Base-by-base conservation (phyloP, 108 stramenopile species). In the Thalassiosira profunda region DNA sequence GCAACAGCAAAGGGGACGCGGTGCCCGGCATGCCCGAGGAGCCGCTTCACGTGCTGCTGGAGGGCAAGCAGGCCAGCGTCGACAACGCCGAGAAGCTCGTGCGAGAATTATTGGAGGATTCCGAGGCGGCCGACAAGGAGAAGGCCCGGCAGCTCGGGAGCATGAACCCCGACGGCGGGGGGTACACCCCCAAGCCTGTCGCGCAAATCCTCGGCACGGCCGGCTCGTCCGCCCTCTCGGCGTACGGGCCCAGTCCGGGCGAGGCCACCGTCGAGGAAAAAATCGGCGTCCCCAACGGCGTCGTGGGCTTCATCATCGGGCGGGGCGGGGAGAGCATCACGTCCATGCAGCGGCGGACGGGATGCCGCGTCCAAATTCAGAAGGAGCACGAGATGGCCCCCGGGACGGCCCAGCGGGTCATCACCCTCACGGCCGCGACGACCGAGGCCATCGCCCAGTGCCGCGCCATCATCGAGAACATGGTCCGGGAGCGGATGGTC, bases 231-330 rank as follows among this genome's bases (percentile, higher is more conserved):
- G 35, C 78, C 30, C 57, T 73, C 4, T 68, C 67, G 5, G 76
- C 76, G 18, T 72, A 81, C 42, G 82, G 82, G 34, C 71, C 80
- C 9, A 68, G 35, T 6, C 58, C 52, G 23, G n/a, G n/a, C n/a
- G 74, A 43, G 31, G 74, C 86, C 29, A 54, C 79, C 14, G 61
- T 92, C 20, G 92, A 94, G 59, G 92, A 94, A 70, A 76, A 81
- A 40, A 93, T 92, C 57, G 73, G 83, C 5, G 82, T 94, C 15
- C 92, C 92, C 26, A 95, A 92, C 60, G 91, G 88, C 31, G 72
- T 86, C 25, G 84, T 88, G 0, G 96, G 94, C 3, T 82, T 84
- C 30, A 85, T 97, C 38, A 97, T 97, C 64, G 98, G 98, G 12
- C 69, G 90, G 17, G 96, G 95, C 0, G 97, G 96, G 18, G 88